Evolutionary conservation across 148 eudicot species (phyloP).

Genomic region (Rhododendron griersonianum): DNA sequence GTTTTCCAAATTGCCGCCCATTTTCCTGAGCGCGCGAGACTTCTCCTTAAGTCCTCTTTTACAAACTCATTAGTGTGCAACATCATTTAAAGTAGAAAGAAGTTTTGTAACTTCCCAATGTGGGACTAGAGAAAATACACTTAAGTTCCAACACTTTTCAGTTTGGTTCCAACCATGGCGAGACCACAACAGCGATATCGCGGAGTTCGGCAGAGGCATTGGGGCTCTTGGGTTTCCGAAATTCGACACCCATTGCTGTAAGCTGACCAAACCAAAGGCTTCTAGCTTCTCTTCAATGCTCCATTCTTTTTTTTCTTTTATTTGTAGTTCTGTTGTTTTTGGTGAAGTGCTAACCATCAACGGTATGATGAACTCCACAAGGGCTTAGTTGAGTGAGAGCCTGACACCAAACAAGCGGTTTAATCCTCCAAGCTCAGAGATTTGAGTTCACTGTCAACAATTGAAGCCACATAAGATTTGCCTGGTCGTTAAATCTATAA

Average conservation of each 20-base stretch:
- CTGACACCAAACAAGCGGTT: not conserved
- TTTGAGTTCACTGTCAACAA: no score
- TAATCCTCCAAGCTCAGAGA: not conserved
- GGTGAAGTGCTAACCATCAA: not conserved
- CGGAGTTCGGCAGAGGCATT: conserved; percentile 58
- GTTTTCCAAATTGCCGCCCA: no score
- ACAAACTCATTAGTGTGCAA: no score
- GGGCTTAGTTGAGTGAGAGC: not conserved
- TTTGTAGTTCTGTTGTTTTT: no score
- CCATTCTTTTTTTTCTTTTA: not conserved
- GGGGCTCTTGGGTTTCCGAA: conserved; percentile 80
- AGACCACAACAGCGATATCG: conserved; percentile 50
- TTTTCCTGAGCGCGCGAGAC: no score
- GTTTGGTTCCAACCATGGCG: conserved; percentile 24
- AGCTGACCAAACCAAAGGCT: not conserved
- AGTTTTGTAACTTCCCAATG: no score
- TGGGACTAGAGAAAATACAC: no score
- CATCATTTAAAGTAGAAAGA: no score
- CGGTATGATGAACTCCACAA: not conserved
- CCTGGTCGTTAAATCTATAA: no score
- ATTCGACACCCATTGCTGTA: conserved; percentile 79
- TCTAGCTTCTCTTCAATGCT: not conserved
- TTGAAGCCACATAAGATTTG: no score
- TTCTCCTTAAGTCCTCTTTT: no score
- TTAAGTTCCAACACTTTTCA: no score